Percentiles rank a stretch among this genome's conserved stretches.
Evolutionary conservation across 164 flowering plant species (phyloP).

Genomic region (Kalanchoe fedtschenkoi): DNA sequence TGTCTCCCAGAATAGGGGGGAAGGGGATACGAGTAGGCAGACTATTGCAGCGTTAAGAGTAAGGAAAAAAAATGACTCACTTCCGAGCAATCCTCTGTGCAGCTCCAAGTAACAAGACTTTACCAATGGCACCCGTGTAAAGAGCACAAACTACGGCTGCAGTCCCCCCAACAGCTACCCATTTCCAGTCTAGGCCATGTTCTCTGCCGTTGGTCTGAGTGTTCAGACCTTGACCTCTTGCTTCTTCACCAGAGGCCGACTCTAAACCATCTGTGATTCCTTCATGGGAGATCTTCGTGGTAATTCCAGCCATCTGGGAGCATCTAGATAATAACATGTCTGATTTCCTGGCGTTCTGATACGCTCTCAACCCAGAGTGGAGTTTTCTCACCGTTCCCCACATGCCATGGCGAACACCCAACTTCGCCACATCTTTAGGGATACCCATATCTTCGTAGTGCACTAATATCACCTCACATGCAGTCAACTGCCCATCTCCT

Average conservation of each 20-base stretch:
- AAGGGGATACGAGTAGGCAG: neutral
- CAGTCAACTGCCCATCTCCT: slow-evolving; percentile 56
- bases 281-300: slow-evolving; percentile 48
- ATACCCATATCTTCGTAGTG: slow-evolving; percentile 98
- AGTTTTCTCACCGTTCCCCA: slow-evolving; percentile 95
- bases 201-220: slow-evolving; percentile 11
- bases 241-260: slow-evolving; percentile 25
- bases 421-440: slow-evolving; percentile 88
- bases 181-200: slow-evolving; percentile 62
- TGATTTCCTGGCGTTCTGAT: slow-evolving; percentile 58
- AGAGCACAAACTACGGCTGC: slow-evolving; percentile 72
- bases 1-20: neutral
- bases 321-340: slow-evolving; percentile 45
- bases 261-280: slow-evolving; percentile 8
- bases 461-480: slow-evolving; percentile 79
- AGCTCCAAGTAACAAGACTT: slow-evolving; percentile 63
- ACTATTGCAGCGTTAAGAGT: neutral
- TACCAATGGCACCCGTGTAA: slow-evolving; percentile 55
- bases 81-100: slow-evolving; percentile 30
- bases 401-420: slow-evolving; percentile 95
- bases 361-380: slow-evolving; percentile 79
- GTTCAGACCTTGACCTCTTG: slow-evolving; percentile 5
- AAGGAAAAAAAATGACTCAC: neutral
- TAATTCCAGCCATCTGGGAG: slow-evolving; percentile 61
- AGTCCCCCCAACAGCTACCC: slow-evolving; percentile 67